Percentiles rank a stretch among this genome's conserved stretches.
Conservation (phyloP, 345 rosid species). For the Zanthoxylum bungeanum region DNA sequence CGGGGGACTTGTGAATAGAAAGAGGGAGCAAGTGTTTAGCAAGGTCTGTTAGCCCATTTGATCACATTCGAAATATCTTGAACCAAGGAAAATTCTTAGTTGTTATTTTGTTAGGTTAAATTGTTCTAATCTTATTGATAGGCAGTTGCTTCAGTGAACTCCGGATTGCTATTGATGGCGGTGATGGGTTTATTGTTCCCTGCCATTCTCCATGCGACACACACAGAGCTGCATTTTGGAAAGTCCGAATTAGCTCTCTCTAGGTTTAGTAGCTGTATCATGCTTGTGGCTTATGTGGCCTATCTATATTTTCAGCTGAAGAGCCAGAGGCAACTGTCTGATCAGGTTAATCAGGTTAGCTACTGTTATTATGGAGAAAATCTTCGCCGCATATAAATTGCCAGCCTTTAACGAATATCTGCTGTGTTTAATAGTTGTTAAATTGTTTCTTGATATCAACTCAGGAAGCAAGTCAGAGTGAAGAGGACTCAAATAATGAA, state of each 20-base stretch:
- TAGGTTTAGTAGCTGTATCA: slow-evolving; percentile 48
- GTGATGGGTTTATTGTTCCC: slow-evolving; percentile 49
- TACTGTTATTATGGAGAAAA: neutral
- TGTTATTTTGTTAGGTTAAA: neutral
- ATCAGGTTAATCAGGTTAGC: slow-evolving; percentile 29
- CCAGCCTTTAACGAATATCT: no score
- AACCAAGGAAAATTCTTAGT: neutral
- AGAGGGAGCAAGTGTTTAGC: slow-evolving; percentile 42
- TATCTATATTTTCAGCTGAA: slow-evolving; percentile 47
- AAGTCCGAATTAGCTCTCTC: slow-evolving; percentile 55
- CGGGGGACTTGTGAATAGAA: slow-evolving; percentile 38
- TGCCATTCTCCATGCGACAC: slow-evolving; percentile 51
- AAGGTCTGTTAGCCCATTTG: slow-evolving; percentile 26
- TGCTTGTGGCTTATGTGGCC: slow-evolving; percentile 50
- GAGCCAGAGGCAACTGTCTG: slow-evolving; percentile 23
- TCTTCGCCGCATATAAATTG: no score
- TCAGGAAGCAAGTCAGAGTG: slow-evolving; percentile 21
- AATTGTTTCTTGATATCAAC: neutral
- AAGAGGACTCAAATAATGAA: slow-evolving; percentile 23
- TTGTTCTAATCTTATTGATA: slow-evolving; percentile 19
- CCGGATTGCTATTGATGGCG: slow-evolving; percentile 47
- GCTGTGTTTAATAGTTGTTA: neutral
- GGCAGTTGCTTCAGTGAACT: slow-evolving; percentile 43
- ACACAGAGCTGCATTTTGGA: slow-evolving; percentile 42
- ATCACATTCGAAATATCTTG: neutral